Evolutionary conservation across 1,139 yeast genomes (phyloP).

Genomic region (Suhomyces ambrosiae): DNA sequence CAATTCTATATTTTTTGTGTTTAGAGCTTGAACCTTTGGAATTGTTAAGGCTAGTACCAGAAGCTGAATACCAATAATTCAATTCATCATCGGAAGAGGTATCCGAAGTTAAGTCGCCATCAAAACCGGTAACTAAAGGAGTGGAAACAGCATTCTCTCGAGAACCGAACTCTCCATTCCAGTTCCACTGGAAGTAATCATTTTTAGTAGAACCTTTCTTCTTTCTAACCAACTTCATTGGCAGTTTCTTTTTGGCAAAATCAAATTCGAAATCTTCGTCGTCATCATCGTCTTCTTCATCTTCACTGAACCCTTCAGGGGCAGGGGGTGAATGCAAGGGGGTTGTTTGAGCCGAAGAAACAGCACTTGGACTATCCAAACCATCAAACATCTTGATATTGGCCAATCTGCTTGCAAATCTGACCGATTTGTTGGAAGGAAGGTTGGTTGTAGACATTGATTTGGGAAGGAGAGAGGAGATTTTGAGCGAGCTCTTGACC

Average conservation of each 20-base stretch:
- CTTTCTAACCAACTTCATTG: conserved; percentile 3
- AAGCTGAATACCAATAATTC: conserved; percentile 12
- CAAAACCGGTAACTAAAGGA: conserved; percentile 3
- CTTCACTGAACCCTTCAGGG: conserved; percentile 15
- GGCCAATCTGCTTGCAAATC: conserved; percentile 40
- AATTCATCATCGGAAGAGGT: conserved; percentile 25
- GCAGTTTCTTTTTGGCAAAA: conserved; percentile 3
- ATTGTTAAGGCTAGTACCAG: conserved; percentile 1
- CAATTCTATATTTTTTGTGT: conserved; percentile 13
- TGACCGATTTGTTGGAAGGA: conserved; percentile 32
- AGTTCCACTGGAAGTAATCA: conserved; percentile 21
- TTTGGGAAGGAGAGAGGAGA: conserved; percentile 26
- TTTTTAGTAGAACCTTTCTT: background rate
- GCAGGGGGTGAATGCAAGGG: conserved; percentile 37
- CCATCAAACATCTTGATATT: conserved; percentile 47
- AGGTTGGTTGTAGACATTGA: conserved; percentile 32
- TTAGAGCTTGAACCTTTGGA: conserved; percentile 2
- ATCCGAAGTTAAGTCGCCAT: conserved; percentile 18
- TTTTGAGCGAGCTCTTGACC: conserved; percentile 42
- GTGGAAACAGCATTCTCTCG: background rate
- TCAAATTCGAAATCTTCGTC: conserved; percentile 14
- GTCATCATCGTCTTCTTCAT: conserved; percentile 20
- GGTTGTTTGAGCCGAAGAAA: conserved; percentile 35
- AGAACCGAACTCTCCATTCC: conserved; percentile 14
- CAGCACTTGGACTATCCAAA: conserved; percentile 42